phyloP scores from a whole-genome alignment of 2,329 filamentous ascomycete species.

The Ophiostoma angusticollis region DNA sequence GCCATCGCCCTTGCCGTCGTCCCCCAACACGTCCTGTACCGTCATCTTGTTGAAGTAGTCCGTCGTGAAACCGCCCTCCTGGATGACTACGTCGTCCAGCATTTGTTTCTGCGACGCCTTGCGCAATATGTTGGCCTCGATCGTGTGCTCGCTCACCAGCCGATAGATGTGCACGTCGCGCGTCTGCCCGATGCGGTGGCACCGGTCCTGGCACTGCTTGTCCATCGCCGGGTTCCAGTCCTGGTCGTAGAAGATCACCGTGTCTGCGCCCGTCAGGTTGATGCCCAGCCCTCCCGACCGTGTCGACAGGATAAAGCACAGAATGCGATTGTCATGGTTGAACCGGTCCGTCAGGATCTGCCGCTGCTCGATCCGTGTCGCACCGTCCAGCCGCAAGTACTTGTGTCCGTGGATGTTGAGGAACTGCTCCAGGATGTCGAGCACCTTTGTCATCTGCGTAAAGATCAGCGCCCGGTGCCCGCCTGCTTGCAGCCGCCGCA shows the following conservation, averaged over 20 bases:
- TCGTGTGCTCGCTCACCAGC: constrained; percentile 83
- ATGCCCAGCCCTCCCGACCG: constrained; percentile 90
- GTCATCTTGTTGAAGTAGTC: constrained; percentile 80
- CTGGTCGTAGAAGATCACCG: constrained; percentile 96
- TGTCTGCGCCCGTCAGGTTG: constrained; percentile 92
- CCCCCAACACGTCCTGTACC: constrained; percentile 52
- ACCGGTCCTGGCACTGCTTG: constrained; percentile 95
- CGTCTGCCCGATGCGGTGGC: constrained; percentile 93
- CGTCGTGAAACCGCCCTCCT: constrained; percentile 94
- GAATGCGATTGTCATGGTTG: constrained; percentile 84
- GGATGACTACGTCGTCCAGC: constrained; percentile 95
- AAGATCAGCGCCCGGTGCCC: constrained; percentile 95
- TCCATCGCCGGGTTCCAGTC: constrained; percentile 99
- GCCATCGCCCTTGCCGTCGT: constrained; percentile 16
- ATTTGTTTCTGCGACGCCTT: constrained; percentile 97
- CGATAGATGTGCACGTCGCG: constrained; percentile 97
- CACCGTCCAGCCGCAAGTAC: constrained; percentile 91
- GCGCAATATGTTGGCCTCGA: constrained; percentile 93
- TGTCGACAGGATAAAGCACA: constrained; percentile 91
- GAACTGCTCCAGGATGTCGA: constrained; percentile 95
- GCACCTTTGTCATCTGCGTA: constrained; percentile 97
- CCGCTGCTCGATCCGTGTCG: constrained; percentile 88
- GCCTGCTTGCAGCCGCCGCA: constrained; percentile 75
- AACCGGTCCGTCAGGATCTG: constrained; percentile 94
- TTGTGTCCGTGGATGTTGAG: constrained; percentile 96